phyloP scores from a whole-genome alignment of 139 green algal species.

The Mychonastes homosphaera region DNA sequence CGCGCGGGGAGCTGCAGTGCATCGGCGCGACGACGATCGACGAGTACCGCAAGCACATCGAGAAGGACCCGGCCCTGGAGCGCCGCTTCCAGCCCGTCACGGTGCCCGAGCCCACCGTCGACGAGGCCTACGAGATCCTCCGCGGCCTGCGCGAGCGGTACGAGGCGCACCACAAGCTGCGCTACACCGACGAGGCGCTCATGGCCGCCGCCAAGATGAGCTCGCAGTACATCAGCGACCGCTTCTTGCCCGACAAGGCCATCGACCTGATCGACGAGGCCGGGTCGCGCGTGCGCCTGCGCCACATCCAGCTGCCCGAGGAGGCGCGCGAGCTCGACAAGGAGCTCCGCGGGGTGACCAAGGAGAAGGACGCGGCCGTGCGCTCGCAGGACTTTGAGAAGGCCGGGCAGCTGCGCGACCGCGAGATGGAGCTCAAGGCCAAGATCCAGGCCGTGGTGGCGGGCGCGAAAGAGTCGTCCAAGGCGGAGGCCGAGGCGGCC shows the following conservation, averaged over 20 bases:
- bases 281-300: slow-evolving; percentile 86
- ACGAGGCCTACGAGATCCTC: slow-evolving; percentile 96
- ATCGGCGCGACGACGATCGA: slow-evolving; percentile 98
- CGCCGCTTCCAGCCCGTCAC: slow-evolving; percentile 80
- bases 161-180: slow-evolving; percentile 97
- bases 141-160: slow-evolving; percentile 83
- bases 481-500: slow-evolving; percentile 64
- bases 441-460: slow-evolving; percentile 35
- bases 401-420: slow-evolving; percentile 85
- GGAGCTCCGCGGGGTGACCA: slow-evolving; percentile 76
- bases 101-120: slow-evolving; percentile 91
- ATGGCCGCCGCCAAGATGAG: slow-evolving; percentile 82
- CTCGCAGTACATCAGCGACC: slow-evolving; percentile 91
- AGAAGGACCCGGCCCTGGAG: slow-evolving; percentile 98
- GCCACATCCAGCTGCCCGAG: slow-evolving; percentile 94
- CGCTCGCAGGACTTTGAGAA: slow-evolving; percentile 93
- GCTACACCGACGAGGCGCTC: slow-evolving; percentile 94
- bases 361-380: slow-evolving; percentile 97
- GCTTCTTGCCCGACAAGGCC: slow-evolving; percentile 76
- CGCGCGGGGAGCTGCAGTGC: slow-evolving; percentile 97
- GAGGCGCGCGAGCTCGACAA: slow-evolving; percentile 62
- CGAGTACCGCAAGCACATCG: slow-evolving; percentile 99
- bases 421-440: slow-evolving; percentile 84
- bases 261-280: slow-evolving; percentile 99
- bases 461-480: slow-evolving; percentile 39